phyloP scores from a whole-genome alignment of 2,329 filamentous ascomycete genomes.

The Ophiostoma sp. region DNA sequence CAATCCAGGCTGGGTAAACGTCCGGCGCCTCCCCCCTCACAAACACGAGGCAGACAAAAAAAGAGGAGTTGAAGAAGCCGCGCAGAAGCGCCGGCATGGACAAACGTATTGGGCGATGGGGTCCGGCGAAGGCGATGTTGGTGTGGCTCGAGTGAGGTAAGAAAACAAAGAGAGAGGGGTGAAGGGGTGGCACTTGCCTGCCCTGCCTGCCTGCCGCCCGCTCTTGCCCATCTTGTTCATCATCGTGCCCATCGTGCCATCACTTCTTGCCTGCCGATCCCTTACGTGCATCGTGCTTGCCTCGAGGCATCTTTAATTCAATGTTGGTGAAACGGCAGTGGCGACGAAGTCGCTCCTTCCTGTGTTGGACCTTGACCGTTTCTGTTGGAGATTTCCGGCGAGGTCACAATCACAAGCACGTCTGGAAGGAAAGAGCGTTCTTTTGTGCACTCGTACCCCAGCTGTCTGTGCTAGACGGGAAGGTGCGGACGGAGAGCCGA shows the following conservation, averaged over 20 bases:
- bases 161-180: neutral
- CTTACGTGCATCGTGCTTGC: constrained; percentile 12
- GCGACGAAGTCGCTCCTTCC: neutral
- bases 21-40: neutral
- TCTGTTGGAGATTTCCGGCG: neutral
- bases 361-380: too few species aligned
- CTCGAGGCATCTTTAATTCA: neutral
- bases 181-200: neutral
- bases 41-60: constrained; percentile 8
- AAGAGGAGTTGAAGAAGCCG: neutral
- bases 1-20: constrained; percentile 10
- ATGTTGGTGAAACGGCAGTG: neutral
- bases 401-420: neutral
- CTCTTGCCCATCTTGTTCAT: neutral
- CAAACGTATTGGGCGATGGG: neutral
- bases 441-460: neutral
- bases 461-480: neutral
- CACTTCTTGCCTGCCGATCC: constrained; percentile 7
- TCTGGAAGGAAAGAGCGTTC: neutral
- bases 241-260: neutral
- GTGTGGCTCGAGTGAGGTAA: neutral
- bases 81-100: constrained; percentile 16
- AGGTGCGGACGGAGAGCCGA: constrained; percentile 4
- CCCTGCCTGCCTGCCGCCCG: neutral
- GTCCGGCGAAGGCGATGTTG: constrained; percentile 10